These are phyloP conservation scores for Aspergillus cejpii DNA, from an alignment of 2,329 filamentous ascomycete genomes.

Conservation along the genomic window DNA sequence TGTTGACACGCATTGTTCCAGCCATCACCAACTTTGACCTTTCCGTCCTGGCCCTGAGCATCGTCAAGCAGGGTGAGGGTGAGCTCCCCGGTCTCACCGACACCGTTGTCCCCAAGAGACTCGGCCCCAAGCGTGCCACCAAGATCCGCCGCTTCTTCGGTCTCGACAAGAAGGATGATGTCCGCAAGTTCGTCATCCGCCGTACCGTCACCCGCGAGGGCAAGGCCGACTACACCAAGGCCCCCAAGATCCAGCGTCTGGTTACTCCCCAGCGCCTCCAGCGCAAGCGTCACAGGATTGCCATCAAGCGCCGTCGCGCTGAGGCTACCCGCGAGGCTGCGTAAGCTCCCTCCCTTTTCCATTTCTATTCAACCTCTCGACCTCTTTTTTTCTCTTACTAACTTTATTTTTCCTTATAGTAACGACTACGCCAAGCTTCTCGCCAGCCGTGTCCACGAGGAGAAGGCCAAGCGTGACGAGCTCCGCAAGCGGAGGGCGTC, in stretches of 20 bases:
- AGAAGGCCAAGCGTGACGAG: constrained; percentile 90
- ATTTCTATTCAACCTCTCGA: no score
- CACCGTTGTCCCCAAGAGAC: constrained; percentile 95
- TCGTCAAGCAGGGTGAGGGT: constrained; percentile 95
- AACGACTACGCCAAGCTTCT: constrained; percentile 95
- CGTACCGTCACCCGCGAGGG: constrained; percentile 95
- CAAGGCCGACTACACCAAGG: constrained; percentile 99
- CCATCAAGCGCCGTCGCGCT: constrained; percentile 95
- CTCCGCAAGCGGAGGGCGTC: constrained; percentile 93
- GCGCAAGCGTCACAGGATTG: constrained; percentile 98
- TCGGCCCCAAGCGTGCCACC: constrained; percentile 98
- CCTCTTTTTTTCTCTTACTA: constrained; percentile 29
- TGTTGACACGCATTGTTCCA: constrained; percentile 16
- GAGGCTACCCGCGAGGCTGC: constrained; percentile 99
- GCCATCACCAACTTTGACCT: constrained; percentile 98
- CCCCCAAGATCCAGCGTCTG: constrained; percentile 98
- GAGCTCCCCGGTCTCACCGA: constrained; percentile 97
- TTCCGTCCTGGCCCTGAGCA: constrained; percentile 83
- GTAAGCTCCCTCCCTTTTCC: constrained; percentile 51
- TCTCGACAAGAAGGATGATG: constrained; percentile 99
- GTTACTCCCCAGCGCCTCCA: constrained; percentile 99
- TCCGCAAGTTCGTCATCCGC: constrained; percentile 99
- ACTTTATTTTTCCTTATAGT: constrained; percentile 45
- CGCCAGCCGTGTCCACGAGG: constrained; percentile 93
- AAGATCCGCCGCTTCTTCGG: constrained; percentile 99